Conservation (phyloP, 2,329 filamentous ascomycete genomes). For the Talaromyces sp. region DNA sequence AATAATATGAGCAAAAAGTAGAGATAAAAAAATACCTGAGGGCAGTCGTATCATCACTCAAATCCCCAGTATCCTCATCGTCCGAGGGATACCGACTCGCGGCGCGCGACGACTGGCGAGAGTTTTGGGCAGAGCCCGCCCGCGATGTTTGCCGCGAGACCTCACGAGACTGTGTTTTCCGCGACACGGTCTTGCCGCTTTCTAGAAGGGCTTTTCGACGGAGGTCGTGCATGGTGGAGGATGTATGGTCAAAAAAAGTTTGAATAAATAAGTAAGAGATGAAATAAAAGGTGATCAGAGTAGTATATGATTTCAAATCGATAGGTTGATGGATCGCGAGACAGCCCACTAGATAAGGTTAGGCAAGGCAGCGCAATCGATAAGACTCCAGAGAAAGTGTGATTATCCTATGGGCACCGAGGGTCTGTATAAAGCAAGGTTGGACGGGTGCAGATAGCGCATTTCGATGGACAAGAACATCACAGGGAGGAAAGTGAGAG, state of each 20-base stretch:
- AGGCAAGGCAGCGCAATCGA: slow-evolving; percentile 8
- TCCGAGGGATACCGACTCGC: slow-evolving; percentile 55
- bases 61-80: slow-evolving; percentile 52
- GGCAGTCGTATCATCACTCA: slow-evolving; percentile 53
- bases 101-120: slow-evolving; percentile 51
- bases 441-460: not conserved
- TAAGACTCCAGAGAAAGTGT: not conserved
- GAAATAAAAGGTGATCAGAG: not conserved
- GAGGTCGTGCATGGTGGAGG: slow-evolving; percentile 41
- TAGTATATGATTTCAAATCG: not conserved
- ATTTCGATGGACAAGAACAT: slow-evolving; percentile 8
- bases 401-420: slow-evolving; percentile 15
- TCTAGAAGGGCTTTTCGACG: slow-evolving; percentile 59
- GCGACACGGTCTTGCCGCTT: slow-evolving; percentile 61
- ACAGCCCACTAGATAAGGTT: not conserved
- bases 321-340: not conserved
- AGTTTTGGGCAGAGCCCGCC: slow-evolving; percentile 48
- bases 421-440: slow-evolving; percentile 8
- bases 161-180: slow-evolving; percentile 55
- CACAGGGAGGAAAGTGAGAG: not conserved
- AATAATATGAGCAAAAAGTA: slow-evolving; percentile 19
- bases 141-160: slow-evolving; percentile 52
- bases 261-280: not conserved
- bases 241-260: not conserved
- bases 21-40: slow-evolving; percentile 45